Conservation (phyloP, 192 early-diverging fungal species). For the Phlyctochytrium bullatum region DNA sequence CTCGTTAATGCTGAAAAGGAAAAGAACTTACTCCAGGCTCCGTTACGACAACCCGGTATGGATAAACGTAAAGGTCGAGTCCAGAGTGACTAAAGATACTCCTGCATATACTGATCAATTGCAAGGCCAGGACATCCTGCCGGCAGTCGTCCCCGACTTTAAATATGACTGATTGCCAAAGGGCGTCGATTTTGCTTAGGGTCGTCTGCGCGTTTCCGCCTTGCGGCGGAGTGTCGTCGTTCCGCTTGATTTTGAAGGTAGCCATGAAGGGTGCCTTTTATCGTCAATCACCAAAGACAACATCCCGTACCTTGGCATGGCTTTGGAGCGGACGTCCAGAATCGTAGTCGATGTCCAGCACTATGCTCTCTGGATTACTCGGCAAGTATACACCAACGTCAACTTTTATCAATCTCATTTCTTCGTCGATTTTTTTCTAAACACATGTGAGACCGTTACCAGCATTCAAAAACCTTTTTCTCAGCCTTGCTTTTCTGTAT, state of each 20-base stretch:
- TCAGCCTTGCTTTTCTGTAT: slow-evolving; percentile 83
- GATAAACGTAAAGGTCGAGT: slow-evolving; percentile 93
- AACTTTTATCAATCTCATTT: slow-evolving; percentile 90
- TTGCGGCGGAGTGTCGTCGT: slow-evolving; percentile 60
- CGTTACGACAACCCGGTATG: slow-evolving; percentile 96
- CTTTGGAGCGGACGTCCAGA: slow-evolving; percentile 93
- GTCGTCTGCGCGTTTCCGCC: slow-evolving; percentile 37
- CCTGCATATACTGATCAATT: slow-evolving; percentile 97
- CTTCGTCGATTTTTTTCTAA: slow-evolving; percentile 94
- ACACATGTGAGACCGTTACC: neutral
- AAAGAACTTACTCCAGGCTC: slow-evolving; percentile 73
- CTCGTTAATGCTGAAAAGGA: slow-evolving; percentile 9
- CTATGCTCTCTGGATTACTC: slow-evolving; percentile 92
- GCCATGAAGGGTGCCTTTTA: slow-evolving; percentile 94
- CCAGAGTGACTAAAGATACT: slow-evolving; percentile 88
- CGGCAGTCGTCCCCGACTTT: slow-evolving; percentile 99
- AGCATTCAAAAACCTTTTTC: slow-evolving; percentile 68
- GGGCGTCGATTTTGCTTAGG: slow-evolving; percentile 35
- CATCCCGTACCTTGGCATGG: slow-evolving; percentile 90
- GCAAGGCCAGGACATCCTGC: slow-evolving; percentile 96
- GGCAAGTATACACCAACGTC: slow-evolving; percentile 97
- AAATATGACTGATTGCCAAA: slow-evolving; percentile 91
- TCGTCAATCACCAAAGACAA: too few relatives aligned
- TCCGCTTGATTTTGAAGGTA: slow-evolving; percentile 79
- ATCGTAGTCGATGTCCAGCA: slow-evolving; percentile 91